Conservation (phyloP, 2,329 filamentous ascomycete species). For the Pestalotiopsis sp. region DNA sequence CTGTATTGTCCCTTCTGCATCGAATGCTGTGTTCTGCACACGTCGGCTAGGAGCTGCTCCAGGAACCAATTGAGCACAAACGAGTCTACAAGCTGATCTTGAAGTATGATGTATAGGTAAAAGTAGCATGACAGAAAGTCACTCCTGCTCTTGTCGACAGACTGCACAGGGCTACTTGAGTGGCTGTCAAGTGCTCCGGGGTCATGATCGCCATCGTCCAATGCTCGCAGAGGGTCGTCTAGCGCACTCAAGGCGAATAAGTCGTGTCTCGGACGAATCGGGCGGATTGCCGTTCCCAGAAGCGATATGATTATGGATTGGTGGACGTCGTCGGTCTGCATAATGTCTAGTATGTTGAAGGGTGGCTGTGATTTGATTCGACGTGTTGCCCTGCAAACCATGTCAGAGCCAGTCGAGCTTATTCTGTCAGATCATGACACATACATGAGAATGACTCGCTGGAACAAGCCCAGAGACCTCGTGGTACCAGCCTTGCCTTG, state of each 20-base stretch:
- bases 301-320: constrained; percentile 48
- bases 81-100: constrained; percentile 42
- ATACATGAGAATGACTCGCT: constrained; percentile 46
- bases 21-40: constrained; percentile 41
- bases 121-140: constrained; percentile 51
- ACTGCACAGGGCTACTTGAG: constrained; percentile 21
- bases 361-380: constrained; percentile 41
- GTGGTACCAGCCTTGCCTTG: constrained; percentile 30
- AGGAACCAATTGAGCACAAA: constrained; percentile 48
- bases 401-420: background rate
- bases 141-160: constrained; percentile 42
- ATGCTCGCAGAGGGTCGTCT: constrained; percentile 24
- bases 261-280: constrained; percentile 41
- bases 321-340: constrained; percentile 40
- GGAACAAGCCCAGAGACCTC: constrained; percentile 37
- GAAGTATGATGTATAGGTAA: constrained; percentile 48
- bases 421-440: constrained; percentile 16
- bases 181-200: constrained; percentile 22
- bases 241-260: constrained; percentile 28
- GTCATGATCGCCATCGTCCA: constrained; percentile 28
- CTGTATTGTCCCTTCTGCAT: constrained; percentile 45
- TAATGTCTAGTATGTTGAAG: constrained; percentile 40
- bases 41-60: constrained; percentile 47
- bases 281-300: constrained; percentile 46
- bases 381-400: constrained; percentile 39